Percentiles rank a stretch among this genome's conserved stretches.
These are phyloP conservation scores for Daedaleopsis sinensis DNA, from an alignment of 768 basidiomycete genomes.

Conservation along the genomic window DNA sequence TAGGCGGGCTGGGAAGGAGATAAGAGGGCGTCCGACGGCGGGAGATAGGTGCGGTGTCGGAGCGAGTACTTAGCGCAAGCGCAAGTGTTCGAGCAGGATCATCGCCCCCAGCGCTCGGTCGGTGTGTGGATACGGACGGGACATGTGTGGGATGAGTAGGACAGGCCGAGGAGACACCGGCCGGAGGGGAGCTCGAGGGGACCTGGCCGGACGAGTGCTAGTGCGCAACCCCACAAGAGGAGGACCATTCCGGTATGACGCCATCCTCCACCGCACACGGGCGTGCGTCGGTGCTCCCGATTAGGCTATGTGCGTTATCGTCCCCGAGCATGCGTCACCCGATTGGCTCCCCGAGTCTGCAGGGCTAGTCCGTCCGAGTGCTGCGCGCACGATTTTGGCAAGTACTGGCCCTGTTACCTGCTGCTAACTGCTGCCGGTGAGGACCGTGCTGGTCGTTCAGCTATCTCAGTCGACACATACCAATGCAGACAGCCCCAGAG, in stretches of 20 bases:
- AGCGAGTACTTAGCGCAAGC: neutral
- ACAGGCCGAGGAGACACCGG: neutral
- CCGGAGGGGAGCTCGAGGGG: no score
- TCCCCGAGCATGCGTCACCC: neutral
- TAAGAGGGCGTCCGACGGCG: neutral
- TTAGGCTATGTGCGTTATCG: neutral
- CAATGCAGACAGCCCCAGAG: no score
- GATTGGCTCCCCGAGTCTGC: neutral
- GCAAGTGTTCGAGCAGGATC: neutral
- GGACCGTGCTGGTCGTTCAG: no score
- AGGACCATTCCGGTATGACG: neutral
- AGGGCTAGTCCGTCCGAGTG: no score
- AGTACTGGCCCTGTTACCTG: no score
- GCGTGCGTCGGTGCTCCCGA: neutral
- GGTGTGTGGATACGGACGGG: neutral
- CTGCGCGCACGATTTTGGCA: no score
- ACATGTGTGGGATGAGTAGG: no score
- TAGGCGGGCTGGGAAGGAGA: neutral
- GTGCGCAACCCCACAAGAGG: neutral
- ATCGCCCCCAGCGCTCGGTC: slow-evolving; percentile 2
- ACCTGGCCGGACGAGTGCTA: neutral
- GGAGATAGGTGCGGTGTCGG: neutral
- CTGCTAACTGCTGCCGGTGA: no score
- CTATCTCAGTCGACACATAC: no score
- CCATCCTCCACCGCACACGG: neutral